Conservation (phyloP, 164 flowering plant species). For the Paratinospora sagittata region DNA sequence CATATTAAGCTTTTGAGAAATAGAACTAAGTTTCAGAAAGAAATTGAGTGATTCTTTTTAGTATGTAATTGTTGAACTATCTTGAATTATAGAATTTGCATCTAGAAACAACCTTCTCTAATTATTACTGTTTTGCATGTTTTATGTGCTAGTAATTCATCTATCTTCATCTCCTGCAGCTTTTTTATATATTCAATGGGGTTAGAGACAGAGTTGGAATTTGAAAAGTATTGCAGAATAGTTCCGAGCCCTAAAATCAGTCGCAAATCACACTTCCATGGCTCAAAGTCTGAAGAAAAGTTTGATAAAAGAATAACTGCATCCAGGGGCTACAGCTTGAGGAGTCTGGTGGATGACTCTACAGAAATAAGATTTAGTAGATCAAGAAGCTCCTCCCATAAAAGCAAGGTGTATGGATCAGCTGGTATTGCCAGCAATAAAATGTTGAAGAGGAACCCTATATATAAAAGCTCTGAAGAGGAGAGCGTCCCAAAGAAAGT, state of each 20-base stretch:
- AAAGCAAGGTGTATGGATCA: conserved; percentile 30
- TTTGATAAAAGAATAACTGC: conserved; percentile 26
- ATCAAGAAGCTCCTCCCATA: conserved; percentile 50
- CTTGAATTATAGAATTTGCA: background rate
- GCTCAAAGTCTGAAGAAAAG: conserved; percentile 27
- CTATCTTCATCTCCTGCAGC: conserved; percentile 29
- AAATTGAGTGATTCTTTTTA: background rate
- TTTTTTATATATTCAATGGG: conserved; percentile 35
- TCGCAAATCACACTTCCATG: conserved; percentile 33
- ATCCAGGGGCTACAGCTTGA: conserved; percentile 33
- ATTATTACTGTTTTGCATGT: too few relatives aligned
- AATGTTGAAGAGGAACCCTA: conserved; percentile 56
- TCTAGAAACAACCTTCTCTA: background rate
- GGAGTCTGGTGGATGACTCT: conserved; percentile 31
- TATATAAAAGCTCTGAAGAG: conserved; percentile 63
- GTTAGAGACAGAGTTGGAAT: conserved; percentile 45
- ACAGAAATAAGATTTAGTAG: conserved; percentile 40
- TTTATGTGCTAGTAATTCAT: background rate
- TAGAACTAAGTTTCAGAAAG: background rate
- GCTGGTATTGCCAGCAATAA: conserved; percentile 22
- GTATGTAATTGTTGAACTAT: background rate
- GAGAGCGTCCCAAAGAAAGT: conserved; percentile 34
- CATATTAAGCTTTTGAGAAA: background rate
- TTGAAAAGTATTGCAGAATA: conserved; percentile 35
- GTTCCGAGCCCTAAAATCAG: conserved; percentile 49